Evolutionary conservation across 441 rosid species (phyloP).

Genomic region (Biscutella auriculata): DNA sequence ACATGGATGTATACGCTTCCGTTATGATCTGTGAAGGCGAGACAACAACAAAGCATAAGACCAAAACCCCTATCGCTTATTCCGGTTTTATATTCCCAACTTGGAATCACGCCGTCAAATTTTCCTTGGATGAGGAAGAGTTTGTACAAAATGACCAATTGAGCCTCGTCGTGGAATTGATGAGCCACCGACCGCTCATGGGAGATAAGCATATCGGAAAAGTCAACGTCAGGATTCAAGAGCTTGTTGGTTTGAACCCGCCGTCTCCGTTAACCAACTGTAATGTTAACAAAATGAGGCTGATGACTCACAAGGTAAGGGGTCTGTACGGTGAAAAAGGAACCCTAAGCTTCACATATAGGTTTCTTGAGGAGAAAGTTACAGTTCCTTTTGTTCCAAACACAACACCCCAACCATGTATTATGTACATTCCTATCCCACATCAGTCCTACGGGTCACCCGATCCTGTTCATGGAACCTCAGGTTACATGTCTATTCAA

Average conservation of each 20-base stretch:
- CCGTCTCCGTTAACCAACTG: neutral
- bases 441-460: neutral
- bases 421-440: neutral
- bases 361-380: neutral
- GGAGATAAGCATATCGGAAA: conserved; percentile 52
- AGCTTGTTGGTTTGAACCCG: conserved; percentile 24
- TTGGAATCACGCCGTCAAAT: conserved; percentile 46
- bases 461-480: neutral
- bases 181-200: conserved; percentile 30
- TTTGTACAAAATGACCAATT: conserved; percentile 26
- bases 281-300: neutral
- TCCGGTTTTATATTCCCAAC: conserved; percentile 33
- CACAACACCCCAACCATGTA: neutral
- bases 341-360: conserved; percentile 1
- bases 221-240: conserved; percentile 45
- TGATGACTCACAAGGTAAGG: neutral
- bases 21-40: conserved; percentile 30
- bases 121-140: conserved; percentile 29
- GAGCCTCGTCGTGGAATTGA: conserved; percentile 30
- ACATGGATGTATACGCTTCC: conserved; percentile 43
- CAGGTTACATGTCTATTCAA: neutral
- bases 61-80: conserved; percentile 25
- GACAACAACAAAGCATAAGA: conserved; percentile 2
- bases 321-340: neutral
- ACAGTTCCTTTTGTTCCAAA: neutral